Conservation (phyloP, 148 eudicot species). For the Spergularia bocconei region DNA sequence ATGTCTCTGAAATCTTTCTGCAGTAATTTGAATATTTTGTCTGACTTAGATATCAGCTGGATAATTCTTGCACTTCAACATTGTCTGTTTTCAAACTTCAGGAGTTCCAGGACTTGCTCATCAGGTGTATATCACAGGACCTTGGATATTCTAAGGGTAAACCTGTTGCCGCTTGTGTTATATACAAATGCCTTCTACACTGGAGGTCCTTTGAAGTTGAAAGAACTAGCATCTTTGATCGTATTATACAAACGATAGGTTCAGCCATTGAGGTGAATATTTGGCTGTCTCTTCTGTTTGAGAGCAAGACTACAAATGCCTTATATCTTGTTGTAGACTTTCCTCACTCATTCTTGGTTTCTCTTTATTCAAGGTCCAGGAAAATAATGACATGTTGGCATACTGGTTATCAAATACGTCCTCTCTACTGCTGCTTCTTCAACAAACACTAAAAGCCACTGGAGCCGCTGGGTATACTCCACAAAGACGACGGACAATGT, state of each 20-base stretch:
- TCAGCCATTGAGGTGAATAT: conserved; percentile 77
- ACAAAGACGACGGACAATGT: conserved; percentile 78
- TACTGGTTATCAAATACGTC: conserved; percentile 96
- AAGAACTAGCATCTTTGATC: conserved; percentile 85
- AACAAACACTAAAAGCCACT: conserved; percentile 95
- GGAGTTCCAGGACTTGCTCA: conserved; percentile 93
- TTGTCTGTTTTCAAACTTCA: conserved; percentile 28
- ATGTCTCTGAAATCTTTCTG: conserved; percentile 2
- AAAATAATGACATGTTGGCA: conserved; percentile 71
- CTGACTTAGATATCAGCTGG: background rate
- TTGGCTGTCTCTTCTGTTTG: background rate
- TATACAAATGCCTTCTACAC: conserved; percentile 93
- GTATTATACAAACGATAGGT: conserved; percentile 80
- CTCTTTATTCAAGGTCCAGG: conserved; percentile 60
- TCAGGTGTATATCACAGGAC: conserved; percentile 86
- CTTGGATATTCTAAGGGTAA: conserved; percentile 90
- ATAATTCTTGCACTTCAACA: background rate
- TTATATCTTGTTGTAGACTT: conserved; percentile 13
- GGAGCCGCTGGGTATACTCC: conserved; percentile 92
- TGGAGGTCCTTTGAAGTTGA: conserved; percentile 99
- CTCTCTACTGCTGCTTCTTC: conserved; percentile 82
- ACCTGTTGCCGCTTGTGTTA: conserved; percentile 87
- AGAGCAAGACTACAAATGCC: background rate
- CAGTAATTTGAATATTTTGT: background rate
- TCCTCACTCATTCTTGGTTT: conserved; percentile 10